Evolutionary conservation across 768 basidiomycete species (phyloP), one percentile per base, ranked within the genome.

Genomic region (Pleurotus pulmonarius): DNA sequence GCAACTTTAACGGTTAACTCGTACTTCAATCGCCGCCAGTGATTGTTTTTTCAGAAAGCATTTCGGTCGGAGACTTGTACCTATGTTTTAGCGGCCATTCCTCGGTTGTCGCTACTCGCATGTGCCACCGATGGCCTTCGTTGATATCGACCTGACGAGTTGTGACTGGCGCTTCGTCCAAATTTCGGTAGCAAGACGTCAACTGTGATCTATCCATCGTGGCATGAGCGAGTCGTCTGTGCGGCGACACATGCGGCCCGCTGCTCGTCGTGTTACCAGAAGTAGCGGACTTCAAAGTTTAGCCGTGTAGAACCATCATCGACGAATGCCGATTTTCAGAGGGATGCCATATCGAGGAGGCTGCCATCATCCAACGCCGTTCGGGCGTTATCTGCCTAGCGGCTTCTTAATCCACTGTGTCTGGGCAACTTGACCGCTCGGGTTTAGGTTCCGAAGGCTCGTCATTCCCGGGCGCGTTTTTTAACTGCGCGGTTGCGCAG

Each of bases 101-200:
- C 12, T 53, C 51, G 51, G 51, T 13, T 8, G 13, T 16, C 34
- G 49, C 15, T 29, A 34, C 49, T 22, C 41, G n/a, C 20, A 44
- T n/a, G 29, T n/a, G 41, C 41, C 41, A 44, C 20, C n/a, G 41
- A n/a, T 44, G n/a, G 3, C n/a, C 41, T 44, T 44, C 41, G 41
- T 44, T 22, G 41, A n/a, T 49, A 15, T 29, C n/a, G 15, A 5
- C 48, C 26, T 34, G 51, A 39, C 51, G 12, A 39, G 20, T 38
- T 39, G n/a, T n/a, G 37, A 18, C n/a, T 24, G n/a, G 22, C 41
- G 38, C 20, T 22, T 41, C 51, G 51, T 41, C 22, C 51, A 53
- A 53, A 53, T 43, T 53, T 53, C 39, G 51, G 51, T 11, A 41
- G 15, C 48, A 49, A 49, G 48, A 34, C 26, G 37, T 29, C 13